Base-by-base conservation (phyloP, 257 asterid genomes). In the Linderniella brevidens region DNA sequence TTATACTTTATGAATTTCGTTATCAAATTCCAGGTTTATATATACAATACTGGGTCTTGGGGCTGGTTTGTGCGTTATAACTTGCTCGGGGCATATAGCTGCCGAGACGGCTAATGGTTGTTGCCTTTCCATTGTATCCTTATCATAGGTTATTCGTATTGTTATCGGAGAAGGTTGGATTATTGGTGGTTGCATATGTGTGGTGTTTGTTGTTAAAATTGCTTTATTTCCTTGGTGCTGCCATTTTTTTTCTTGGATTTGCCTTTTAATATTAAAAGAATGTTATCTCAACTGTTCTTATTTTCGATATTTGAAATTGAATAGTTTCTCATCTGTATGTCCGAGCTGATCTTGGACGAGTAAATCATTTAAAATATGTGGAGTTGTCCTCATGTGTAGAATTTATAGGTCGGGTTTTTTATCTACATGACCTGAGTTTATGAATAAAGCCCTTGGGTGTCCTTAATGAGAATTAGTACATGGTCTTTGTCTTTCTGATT, bases 11-110 rank as follows among this genome's bases (percentile, higher is more conserved):
- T n/a, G n/a, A n/a, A n/a, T n/a, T n/a, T n/a, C n/a, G n/a, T n/a
- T n/a, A n/a, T n/a, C n/a, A n/a, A n/a, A n/a, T n/a, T n/a, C n/a
- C 76, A 79, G 92, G 92, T 79, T 79, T 68, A 71, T 79, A 51
- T 70, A 71, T 55, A 56, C 83, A 20, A 63, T 54, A 32, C 74
- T 73, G 39, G 86, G 83, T 38, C 50, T 79, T 61, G 92, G 86
- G 50, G 56, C 64, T 59, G 32, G 61, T 57, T 41, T 79, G 60
- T 68, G 70, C 35, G 32, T 69, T 48, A 63, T 79, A 61, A 66
- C 76, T 0, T 76, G 83, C 63, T 63, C 78, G 1, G 92, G 92
- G 44, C 82, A 79, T 58, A 64, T 73, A 57, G 92, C 86, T 46
- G 86, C 86, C 0, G 83, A 73, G 64, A 76, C 86, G 57, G 71